phyloP scores from a whole-genome alignment of 1,284 basidiomycete species.

The Sanghuangporus weigelae region DNA sequence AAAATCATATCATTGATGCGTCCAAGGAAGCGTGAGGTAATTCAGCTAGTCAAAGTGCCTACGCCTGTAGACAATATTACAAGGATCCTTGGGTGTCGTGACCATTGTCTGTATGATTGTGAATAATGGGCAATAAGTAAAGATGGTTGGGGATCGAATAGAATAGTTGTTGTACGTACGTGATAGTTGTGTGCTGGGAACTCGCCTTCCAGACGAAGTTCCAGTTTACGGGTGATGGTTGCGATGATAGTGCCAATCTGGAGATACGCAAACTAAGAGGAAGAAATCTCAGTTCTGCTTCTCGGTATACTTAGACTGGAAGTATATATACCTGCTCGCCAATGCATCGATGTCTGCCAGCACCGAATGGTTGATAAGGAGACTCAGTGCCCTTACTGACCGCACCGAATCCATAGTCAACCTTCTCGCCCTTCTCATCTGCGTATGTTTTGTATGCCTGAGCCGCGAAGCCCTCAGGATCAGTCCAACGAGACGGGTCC shows the following conservation, averaged over 20 bases:
- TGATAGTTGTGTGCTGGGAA: slow-evolving; percentile 89
- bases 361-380: slow-evolving; percentile 94
- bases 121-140: background rate
- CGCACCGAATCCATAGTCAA: slow-evolving; percentile 94
- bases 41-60: slow-evolving; percentile 26
- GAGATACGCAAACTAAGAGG: slow-evolving; percentile 82
- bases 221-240: slow-evolving; percentile 74
- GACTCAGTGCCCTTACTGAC: slow-evolving; percentile 91
- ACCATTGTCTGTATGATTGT: slow-evolving; percentile 54
- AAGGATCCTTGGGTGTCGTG: slow-evolving; percentile 54
- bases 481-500: slow-evolving; percentile 84
- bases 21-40: background rate
- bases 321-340: slow-evolving; percentile 73
- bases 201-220: slow-evolving; percentile 60
- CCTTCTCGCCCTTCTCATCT: slow-evolving; percentile 77
- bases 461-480: slow-evolving; percentile 70
- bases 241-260: slow-evolving; percentile 86
- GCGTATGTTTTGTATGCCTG: slow-evolving; percentile 71
- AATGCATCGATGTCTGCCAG: slow-evolving; percentile 91
- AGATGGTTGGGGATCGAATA: background rate
- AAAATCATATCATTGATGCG: too few relatives aligned
- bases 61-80: slow-evolving; percentile 43
- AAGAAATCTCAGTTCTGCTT: slow-evolving; percentile 18
- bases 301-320: background rate
- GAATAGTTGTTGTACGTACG: slow-evolving; percentile 43